A percentile compares a stretch with the other conserved stretches of the same genome.
phyloP scores from a whole-genome alignment of 2,329 filamentous ascomycete genomes.

The Trichoderma sp. region DNA sequence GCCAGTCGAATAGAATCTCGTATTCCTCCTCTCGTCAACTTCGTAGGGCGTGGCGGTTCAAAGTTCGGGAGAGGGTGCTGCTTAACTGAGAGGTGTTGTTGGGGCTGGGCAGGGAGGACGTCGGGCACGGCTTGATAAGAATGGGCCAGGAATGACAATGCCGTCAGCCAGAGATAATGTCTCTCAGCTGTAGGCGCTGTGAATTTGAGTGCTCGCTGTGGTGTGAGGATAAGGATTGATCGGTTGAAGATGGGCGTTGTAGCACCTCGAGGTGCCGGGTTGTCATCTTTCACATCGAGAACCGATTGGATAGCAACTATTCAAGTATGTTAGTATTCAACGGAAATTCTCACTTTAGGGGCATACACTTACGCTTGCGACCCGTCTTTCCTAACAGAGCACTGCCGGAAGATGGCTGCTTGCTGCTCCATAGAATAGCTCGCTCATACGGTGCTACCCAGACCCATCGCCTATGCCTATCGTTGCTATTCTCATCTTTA shows the following conservation, averaged over 20 bases:
- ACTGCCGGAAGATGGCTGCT: constrained; percentile 84
- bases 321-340: constrained; percentile 20
- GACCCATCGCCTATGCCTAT: constrained; percentile 94
- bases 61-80: constrained; percentile 49
- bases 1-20: constrained; percentile 88
- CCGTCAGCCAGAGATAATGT: constrained; percentile 93
- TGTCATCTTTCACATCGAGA: constrained; percentile 93
- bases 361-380: constrained; percentile 75
- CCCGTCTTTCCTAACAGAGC: constrained; percentile 92
- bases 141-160: constrained; percentile 90
- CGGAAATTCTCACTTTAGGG: background rate
- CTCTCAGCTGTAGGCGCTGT: constrained; percentile 79
- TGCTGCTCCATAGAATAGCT: constrained; percentile 96
- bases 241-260: constrained; percentile 72
- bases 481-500: constrained; percentile 68
- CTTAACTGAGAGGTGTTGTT: constrained; percentile 33
- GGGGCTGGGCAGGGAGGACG: constrained; percentile 55
- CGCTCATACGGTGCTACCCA: constrained; percentile 97
- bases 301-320: constrained; percentile 93
- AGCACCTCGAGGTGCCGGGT: constrained; percentile 68
- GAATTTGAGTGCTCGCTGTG: constrained; percentile 91
- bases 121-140: constrained; percentile 80
- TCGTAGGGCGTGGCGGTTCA: constrained; percentile 45
- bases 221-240: constrained; percentile 92
- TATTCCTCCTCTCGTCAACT: constrained; percentile 57